phyloP scores from a whole-genome alignment of 2,329 filamentous ascomycete species.

The Corniculantispora saksenae region DNA sequence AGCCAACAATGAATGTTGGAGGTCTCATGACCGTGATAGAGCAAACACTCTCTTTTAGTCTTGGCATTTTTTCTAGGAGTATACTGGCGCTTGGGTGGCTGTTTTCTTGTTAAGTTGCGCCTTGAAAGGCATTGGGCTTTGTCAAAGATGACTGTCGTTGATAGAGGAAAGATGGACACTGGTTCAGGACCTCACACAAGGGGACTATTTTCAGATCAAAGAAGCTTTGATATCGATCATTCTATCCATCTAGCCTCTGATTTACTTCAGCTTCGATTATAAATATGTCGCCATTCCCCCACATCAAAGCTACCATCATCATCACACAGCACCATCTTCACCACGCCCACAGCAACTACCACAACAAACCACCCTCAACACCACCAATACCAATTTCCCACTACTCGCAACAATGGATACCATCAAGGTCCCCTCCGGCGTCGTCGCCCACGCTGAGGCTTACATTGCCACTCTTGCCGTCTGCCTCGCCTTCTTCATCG shows the following conservation, averaged over 20 bases:
- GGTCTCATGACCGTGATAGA: background rate
- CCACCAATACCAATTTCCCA: background rate
- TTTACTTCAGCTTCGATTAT: background rate
- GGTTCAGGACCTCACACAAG: no score
- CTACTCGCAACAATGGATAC: background rate
- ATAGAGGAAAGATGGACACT: no score
- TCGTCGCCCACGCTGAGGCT: background rate
- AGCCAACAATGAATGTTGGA: constrained; percentile 21
- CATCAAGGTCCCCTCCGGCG: background rate
- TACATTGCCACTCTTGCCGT: background rate
- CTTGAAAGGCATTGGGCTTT: no score
- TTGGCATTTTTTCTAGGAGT: background rate
- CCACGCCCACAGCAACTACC: background rate
- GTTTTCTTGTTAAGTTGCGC: no score
- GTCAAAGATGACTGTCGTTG: no score
- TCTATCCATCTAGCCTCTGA: no score
- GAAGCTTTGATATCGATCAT: background rate
- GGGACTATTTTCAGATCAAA: no score
- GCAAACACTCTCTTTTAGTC: background rate
- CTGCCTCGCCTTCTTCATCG: background rate
- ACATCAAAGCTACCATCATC: background rate
- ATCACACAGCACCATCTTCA: background rate
- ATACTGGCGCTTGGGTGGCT: no score
- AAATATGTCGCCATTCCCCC: background rate
- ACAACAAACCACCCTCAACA: background rate